Base-by-base conservation (phyloP, 2,329 filamentous ascomycete genomes). In the Beauveria australis region DNA sequence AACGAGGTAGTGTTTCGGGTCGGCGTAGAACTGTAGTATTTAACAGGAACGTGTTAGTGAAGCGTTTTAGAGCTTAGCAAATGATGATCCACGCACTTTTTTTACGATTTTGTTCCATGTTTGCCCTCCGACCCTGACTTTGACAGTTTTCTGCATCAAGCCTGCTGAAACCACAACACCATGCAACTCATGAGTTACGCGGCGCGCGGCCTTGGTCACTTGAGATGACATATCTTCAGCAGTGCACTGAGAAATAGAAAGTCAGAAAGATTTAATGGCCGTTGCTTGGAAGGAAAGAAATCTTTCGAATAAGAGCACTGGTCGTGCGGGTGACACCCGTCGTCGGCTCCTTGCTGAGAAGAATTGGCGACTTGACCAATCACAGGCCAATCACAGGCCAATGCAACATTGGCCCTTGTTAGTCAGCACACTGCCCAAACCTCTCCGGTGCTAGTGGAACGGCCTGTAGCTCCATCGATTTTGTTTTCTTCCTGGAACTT, bases 151-250 rank as follows among this genome's bases (percentile, higher is more conserved):
- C 62, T 85, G 76, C 87, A 92, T 92, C 62, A 87, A 80, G 22
- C 89, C 90, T 7, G 89, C 85, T 47, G 89, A 91, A 54, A 92
- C 83, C 26, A 93, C 90, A 46, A 93, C 84, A 64, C 88, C 89
- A 63, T 81, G 79, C 61, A 85, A 71, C 68, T 84, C 79, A 62
- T 79, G 78, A 56, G 76, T 78, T 54, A 78, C 76, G 59, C 72
- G 74, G 59, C 74, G 74, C 61, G 76, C 74, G 40, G 75, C 75
- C 64, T 72, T 74, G 22, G 72, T 72, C n/a, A 75, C 67, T 64
- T 72, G 73, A 10, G 73, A 74, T 19, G 76, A 74, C 77, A 79
- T 78, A 24, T 43, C 48, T 26, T 10, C 54, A 22, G 30, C 30
- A 14, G 4, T 33, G 12, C 12, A 1, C 30, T 33, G 30, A 33